These are phyloP conservation scores for Crithidia thermophila DNA, from an alignment of 208 protist genomes.

Conservation along the genomic window DNA sequence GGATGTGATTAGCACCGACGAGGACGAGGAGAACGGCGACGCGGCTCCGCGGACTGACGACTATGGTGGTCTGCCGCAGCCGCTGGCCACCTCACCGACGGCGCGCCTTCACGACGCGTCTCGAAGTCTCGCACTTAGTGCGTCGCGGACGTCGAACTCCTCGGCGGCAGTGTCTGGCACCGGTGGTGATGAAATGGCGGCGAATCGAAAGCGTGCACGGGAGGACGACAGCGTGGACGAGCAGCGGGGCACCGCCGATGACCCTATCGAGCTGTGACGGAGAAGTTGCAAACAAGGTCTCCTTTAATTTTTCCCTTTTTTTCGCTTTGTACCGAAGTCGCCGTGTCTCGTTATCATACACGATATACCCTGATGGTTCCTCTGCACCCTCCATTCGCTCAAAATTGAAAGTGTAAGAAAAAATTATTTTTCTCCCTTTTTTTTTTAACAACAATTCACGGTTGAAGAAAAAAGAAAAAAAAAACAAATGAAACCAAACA, in stretches of 20 bases:
- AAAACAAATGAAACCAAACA: too few relatives aligned
- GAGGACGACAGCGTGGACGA: slow-evolving; percentile 29
- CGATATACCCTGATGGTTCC: too few relatives aligned
- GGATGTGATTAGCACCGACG: slow-evolving; percentile 34
- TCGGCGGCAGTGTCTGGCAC: not conserved
- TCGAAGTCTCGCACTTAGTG: not conserved
- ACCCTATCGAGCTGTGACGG: slow-evolving; percentile 71
- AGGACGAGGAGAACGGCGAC: slow-evolving; percentile 27
- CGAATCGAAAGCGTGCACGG: slow-evolving; percentile 14
- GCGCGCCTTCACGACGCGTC: not conserved
- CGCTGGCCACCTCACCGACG: not conserved
- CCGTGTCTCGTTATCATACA: too few relatives aligned
- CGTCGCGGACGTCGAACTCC: not conserved
- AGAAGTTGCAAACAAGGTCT: not conserved
- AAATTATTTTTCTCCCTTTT: too few relatives aligned
- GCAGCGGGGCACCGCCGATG: slow-evolving; percentile 46
- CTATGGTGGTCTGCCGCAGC: not conserved
- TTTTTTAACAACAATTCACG: too few relatives aligned
- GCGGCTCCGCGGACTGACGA: too few relatives aligned
- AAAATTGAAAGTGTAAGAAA: too few relatives aligned
- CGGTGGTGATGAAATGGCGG: not conserved
- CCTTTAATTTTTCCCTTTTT: not conserved
- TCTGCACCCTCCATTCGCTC: too few relatives aligned
- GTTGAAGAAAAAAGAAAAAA: too few relatives aligned
- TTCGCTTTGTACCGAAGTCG: not conserved